Conservation (phyloP, 164 flowering plant species). For the Annona squamosa region DNA sequence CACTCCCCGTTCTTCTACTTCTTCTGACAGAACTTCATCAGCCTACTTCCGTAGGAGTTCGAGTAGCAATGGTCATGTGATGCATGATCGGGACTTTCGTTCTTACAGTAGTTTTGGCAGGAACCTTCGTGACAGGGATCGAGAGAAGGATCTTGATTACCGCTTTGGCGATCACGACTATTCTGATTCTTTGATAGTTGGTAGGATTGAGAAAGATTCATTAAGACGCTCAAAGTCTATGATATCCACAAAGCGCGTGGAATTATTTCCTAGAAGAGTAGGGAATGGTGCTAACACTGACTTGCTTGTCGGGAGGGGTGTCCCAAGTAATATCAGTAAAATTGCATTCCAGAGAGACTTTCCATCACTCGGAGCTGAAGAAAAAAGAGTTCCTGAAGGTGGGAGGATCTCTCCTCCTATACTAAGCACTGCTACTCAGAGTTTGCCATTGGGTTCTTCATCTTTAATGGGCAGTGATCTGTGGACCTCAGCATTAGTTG, state of each 20-base stretch:
- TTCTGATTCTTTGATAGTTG: slow-evolving; percentile 35
- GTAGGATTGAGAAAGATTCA: slow-evolving; percentile 41
- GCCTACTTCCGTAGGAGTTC: slow-evolving; percentile 52
- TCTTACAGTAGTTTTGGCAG: slow-evolving; percentile 71
- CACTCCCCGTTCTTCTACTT: slow-evolving; percentile 34
- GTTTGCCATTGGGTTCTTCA: slow-evolving; percentile 53
- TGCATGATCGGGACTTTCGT: slow-evolving; percentile 33
- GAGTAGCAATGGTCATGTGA: slow-evolving; percentile 56
- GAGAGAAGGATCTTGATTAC: slow-evolving; percentile 34
- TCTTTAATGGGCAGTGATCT: slow-evolving; percentile 60
- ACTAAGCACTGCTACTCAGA: slow-evolving; percentile 43
- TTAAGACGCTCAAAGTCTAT: slow-evolving; percentile 57
- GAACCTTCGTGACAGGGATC: slow-evolving; percentile 59
- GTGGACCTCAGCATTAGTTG: slow-evolving; percentile 85
- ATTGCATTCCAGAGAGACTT: slow-evolving; percentile 54
- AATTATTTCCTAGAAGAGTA: slow-evolving; percentile 27
- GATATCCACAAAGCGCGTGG: slow-evolving; percentile 50
- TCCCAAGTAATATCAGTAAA: slow-evolving; percentile 32
- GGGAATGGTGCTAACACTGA: slow-evolving; percentile 26
- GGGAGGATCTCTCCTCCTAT: slow-evolving; percentile 68
- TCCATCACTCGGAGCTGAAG: slow-evolving; percentile 67
- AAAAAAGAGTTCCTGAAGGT: slow-evolving; percentile 46
- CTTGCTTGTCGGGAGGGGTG: slow-evolving; percentile 21
- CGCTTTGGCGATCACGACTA: slow-evolving; percentile 31
- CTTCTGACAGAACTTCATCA: slow-evolving; percentile 45